These are phyloP conservation scores for Alternaria consortialis DNA, from an alignment of 2,329 filamentous ascomycete genomes.

Conservation along the genomic window DNA sequence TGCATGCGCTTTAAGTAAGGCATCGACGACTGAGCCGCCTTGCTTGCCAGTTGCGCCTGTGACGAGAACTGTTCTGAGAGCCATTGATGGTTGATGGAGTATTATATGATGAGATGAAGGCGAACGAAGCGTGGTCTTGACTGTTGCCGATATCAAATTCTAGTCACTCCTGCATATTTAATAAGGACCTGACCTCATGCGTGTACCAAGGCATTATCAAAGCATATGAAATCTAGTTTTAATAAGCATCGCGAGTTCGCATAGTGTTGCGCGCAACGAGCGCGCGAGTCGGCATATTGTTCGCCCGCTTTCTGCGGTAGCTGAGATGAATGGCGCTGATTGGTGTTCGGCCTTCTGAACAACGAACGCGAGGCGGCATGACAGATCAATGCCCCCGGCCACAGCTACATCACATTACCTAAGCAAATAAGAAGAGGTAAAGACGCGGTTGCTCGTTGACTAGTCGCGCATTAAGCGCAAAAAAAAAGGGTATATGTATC, in stretches of 20 bases:
- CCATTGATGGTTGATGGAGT: constrained; percentile 1
- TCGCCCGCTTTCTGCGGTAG: constrained; percentile 1
- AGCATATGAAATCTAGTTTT: not conserved
- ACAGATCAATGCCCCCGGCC: not conserved
- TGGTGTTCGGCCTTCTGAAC: constrained; percentile 4
- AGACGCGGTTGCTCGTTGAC: not conserved
- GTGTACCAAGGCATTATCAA: not conserved
- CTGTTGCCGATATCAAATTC: not conserved
- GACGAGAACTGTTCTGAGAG: constrained; percentile 43
- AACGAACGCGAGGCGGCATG: constrained; percentile 4
- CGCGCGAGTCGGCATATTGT: constrained; percentile 6
- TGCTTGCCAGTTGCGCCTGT: constrained; percentile 58
- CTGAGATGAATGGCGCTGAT: not conserved
- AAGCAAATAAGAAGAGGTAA: not conserved
- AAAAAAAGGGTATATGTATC: constrained; percentile 3
- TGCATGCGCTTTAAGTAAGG: constrained; percentile 47
- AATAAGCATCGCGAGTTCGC: not conserved
- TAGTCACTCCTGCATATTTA: not conserved
- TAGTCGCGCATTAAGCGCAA: not conserved
- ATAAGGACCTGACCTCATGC: not conserved
- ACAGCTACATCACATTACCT: not conserved
- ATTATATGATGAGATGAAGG: not conserved
- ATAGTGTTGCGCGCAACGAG: not conserved
- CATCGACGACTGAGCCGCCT: constrained; percentile 53
- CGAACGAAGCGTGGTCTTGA: not conserved